Evolutionary conservation across 2,329 filamentous ascomycete genomes (phyloP).

Genomic region (Dothiorella sarmentorum): DNA sequence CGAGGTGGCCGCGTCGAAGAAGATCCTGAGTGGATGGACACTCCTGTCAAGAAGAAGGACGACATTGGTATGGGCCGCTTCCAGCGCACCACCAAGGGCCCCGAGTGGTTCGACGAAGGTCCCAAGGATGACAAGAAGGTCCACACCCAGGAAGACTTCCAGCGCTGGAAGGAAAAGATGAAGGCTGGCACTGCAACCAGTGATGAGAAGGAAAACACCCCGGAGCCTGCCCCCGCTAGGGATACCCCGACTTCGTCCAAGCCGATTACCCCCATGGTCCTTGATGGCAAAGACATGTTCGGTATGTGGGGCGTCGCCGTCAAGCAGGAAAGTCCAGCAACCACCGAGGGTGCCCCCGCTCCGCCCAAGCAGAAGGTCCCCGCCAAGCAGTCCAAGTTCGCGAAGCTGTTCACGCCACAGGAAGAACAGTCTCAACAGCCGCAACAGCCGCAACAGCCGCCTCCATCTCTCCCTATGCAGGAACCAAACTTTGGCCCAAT

Average conservation of each 20-base stretch:
- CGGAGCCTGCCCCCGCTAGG: conserved; percentile 29
- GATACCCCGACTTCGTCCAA: conserved; percentile 34
- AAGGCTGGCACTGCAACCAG: conserved; percentile 57
- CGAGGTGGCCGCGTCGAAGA: conserved; percentile 47
- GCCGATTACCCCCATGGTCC: conserved; percentile 58
- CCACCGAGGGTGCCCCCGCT: conserved; percentile 19
- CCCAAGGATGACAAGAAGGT: conserved; percentile 64
- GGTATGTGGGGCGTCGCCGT: conserved; percentile 52
- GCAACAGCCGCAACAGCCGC: conserved; percentile 18
- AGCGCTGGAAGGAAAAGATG: conserved; percentile 92
- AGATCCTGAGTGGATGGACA: conserved; percentile 16
- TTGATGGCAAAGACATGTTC: conserved; percentile 71
- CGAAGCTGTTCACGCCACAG: conserved; percentile 60
- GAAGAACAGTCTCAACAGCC: conserved; percentile 31
- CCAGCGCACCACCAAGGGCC: conserved; percentile 33
- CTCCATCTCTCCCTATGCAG: conserved; percentile 7
- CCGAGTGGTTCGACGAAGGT: conserved; percentile 80
- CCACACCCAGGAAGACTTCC: conserved; percentile 86
- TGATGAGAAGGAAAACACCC: conserved; percentile 43
- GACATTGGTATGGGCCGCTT: conserved; percentile 44
- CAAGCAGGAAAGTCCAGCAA: conserved; percentile 25
- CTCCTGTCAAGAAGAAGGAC: conserved; percentile 52
- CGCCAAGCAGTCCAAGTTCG: conserved; percentile 74
- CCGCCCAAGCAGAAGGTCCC: conserved; percentile 36
- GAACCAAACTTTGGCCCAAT: conserved; percentile 26